A percentile compares a stretch with the other conserved stretches of the same genome.
Evolutionary conservation across 116 monocot species (phyloP).

Genomic region (Zostera marina): DNA sequence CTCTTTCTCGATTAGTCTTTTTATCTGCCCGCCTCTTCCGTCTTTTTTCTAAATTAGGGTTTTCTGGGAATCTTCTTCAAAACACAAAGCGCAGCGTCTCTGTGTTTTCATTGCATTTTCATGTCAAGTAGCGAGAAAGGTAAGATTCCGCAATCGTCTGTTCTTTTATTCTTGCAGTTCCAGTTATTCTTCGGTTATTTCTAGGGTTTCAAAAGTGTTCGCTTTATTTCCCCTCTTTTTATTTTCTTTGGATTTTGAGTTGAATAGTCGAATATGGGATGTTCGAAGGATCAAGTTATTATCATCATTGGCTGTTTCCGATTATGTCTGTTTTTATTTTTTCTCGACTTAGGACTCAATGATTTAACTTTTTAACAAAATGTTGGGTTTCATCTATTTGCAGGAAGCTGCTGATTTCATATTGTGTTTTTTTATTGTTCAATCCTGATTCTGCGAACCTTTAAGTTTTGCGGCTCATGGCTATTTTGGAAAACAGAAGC

Average conservation of each 20-base stretch:
- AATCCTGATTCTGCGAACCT: not conserved
- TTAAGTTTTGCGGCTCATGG: conserved; percentile 25
- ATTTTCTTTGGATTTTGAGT: conserved; percentile 2
- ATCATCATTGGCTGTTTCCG: not conserved
- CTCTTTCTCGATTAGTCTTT: conserved; percentile 8
- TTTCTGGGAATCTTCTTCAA: not conserved
- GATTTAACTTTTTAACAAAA: not conserved
- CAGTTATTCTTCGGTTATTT: not conserved
- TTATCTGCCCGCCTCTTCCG: conserved; percentile 11
- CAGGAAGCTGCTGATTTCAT: not conserved
- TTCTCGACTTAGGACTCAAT: not conserved
- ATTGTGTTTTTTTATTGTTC: not conserved
- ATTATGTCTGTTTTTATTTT: not conserved
- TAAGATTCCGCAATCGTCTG: not conserved
- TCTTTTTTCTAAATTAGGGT: conserved; percentile 20
- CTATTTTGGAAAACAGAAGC: conserved; percentile 37
- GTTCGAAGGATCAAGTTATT: not conserved
- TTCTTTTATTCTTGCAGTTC: not conserved
- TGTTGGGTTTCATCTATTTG: not conserved
- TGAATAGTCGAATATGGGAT: conserved; percentile 4
- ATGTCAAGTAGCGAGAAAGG: not conserved
- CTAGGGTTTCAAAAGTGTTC: not conserved
- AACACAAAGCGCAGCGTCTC: not conserved
- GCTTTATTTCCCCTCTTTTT: conserved; percentile 5
- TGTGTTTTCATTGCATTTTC: not conserved